These are phyloP conservation scores for Suhomyces yuchorum DNA, from an alignment of 1,139 yeast genomes.

Conservation along the genomic window DNA sequence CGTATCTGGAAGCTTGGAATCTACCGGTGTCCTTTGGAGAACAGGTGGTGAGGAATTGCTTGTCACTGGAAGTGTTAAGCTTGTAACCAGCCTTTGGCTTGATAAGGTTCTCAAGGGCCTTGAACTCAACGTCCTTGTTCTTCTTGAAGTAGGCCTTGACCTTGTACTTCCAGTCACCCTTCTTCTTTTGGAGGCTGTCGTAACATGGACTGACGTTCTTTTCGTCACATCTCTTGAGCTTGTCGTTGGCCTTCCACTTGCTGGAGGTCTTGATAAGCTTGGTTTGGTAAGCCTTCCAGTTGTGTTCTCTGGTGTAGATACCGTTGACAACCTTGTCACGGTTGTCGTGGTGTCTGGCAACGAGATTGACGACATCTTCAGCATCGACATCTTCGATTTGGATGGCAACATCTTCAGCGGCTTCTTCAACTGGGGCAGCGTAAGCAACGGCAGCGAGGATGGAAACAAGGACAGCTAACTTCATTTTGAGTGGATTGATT, in stretches of 20 bases:
- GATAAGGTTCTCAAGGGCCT: neutral
- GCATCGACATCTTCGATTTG: neutral
- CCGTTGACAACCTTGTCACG: neutral
- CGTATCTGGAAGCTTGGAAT: constrained; percentile 1
- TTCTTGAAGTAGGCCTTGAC: neutral
- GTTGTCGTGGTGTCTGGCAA: neutral
- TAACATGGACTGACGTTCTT: constrained; percentile 1
- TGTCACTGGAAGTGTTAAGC: constrained; percentile 1
- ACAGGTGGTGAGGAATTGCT: neutral
- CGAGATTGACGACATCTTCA: neutral
- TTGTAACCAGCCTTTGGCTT: neutral
- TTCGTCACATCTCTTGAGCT: neutral
- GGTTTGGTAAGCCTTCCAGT: constrained; percentile 1
- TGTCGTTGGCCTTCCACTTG: neutral
- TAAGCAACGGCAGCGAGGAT: constrained; percentile 1
- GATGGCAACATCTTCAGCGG: neutral
- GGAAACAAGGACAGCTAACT: constrained; percentile 1
- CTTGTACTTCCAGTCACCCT: neutral
- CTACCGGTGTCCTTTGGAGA: neutral
- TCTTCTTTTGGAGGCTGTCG: constrained; percentile 1
- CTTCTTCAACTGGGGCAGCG: neutral
- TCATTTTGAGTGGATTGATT: neutral
- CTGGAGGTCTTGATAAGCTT: neutral
- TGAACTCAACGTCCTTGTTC: neutral
- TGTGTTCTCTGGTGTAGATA: constrained; percentile 1